These are phyloP conservation scores for Diaporthe humulicola DNA, from an alignment of 2,329 filamentous ascomycete species.

Conservation along the genomic window DNA sequence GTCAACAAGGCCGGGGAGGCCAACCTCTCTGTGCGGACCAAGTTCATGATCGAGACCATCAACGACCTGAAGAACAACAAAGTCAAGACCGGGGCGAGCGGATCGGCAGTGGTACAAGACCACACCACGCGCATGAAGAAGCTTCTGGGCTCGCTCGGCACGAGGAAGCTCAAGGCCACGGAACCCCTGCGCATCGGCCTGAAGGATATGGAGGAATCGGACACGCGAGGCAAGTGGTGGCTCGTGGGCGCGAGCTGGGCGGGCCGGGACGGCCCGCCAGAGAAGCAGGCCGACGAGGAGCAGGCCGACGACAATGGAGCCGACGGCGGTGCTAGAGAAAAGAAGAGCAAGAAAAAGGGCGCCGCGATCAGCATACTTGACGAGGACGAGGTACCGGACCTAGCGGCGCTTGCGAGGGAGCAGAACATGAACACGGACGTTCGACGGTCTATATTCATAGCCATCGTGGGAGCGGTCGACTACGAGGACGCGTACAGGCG, in stretches of 20 bases:
- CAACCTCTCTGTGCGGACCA: constrained; percentile 87
- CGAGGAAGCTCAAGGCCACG: constrained; percentile 74
- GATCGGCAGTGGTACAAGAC: constrained; percentile 81
- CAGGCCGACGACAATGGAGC: constrained; percentile 37
- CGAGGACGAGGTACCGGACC: constrained; percentile 73
- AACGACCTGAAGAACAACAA: constrained; percentile 95
- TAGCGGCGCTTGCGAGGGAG: constrained; percentile 79
- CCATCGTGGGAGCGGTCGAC: constrained; percentile 87
- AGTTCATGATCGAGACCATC: constrained; percentile 98
- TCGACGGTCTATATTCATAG: constrained; percentile 91
- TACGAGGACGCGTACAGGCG: constrained; percentile 86
- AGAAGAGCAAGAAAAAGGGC: constrained; percentile 53
- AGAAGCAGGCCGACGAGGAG: constrained; percentile 34
- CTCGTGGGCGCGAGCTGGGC: constrained; percentile 95
- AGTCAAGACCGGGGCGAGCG: constrained; percentile 79
- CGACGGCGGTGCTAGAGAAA: constrained; percentile 47
- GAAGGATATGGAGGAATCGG: constrained; percentile 83
- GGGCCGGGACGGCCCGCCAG: constrained; percentile 50
- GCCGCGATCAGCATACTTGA: constrained; percentile 49
- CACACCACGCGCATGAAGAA: constrained; percentile 93
- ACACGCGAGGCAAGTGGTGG: constrained; percentile 98
- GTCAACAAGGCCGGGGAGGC: constrained; percentile 76
- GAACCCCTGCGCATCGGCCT: constrained; percentile 88
- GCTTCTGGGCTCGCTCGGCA: constrained; percentile 82
- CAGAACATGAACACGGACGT: constrained; percentile 91